phyloP scores from a whole-genome alignment of 148 eudicot genomes.

The Fagopyrum tataricum region DNA sequence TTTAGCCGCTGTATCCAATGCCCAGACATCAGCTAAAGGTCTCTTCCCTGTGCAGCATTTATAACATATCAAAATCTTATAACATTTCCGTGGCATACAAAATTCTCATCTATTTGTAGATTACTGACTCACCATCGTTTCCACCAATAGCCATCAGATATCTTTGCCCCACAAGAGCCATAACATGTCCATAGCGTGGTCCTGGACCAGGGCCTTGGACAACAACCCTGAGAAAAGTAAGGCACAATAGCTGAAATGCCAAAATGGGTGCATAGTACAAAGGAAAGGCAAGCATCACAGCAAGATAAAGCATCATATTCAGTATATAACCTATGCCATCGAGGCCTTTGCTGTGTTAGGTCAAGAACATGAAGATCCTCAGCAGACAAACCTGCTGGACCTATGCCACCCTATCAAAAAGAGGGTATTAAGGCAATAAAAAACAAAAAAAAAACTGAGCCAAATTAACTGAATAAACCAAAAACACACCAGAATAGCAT shows the following conservation, averaged over 20 bases:
- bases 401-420: slow-evolving; percentile 75
- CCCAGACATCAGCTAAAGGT: slow-evolving; percentile 99
- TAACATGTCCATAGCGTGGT: slow-evolving; percentile 99
- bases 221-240: slow-evolving; percentile 58
- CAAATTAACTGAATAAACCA: neutral
- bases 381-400: slow-evolving; percentile 98
- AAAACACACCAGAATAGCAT: neutral
- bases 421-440: neutral
- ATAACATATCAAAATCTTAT: slow-evolving; percentile 50
- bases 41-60: slow-evolving; percentile 58
- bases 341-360: slow-evolving; percentile 88
- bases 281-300: neutral
- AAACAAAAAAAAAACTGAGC: slow-evolving; percentile 3
- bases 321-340: slow-evolving; percentile 90
- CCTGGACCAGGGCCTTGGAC: slow-evolving; percentile 99
- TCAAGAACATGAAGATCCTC: slow-evolving; percentile 99
- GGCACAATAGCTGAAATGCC: neutral
- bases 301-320: slow-evolving; percentile 1
- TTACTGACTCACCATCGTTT: slow-evolving; percentile 67
- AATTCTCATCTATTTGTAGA: neutral
- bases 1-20: slow-evolving; percentile 96
- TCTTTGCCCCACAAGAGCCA: slow-evolving; percentile 99
- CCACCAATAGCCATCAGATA: slow-evolving; percentile 99
- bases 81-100: slow-evolving; percentile 56
- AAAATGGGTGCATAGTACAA: neutral